A percentile compares a stretch with the other conserved stretches of the same genome.
Conservation (phyloP, 2,329 filamentous ascomycete species). For the Pyrenochaeta sp. region DNA sequence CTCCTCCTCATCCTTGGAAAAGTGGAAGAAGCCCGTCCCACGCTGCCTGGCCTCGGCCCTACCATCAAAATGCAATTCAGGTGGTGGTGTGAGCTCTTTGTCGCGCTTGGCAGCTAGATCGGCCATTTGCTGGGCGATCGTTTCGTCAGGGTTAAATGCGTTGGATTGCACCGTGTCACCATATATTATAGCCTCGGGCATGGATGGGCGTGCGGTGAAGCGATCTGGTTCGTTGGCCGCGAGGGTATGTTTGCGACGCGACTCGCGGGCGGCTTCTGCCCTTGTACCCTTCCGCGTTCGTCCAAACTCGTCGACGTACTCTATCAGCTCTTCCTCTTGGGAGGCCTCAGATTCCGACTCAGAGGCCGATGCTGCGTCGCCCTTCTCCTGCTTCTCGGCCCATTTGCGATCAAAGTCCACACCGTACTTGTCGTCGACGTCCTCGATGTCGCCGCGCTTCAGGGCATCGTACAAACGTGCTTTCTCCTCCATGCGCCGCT, state of each 20-base stretch:
- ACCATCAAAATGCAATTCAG: constrained; percentile 85
- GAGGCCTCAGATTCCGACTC: constrained; percentile 42
- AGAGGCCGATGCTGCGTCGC: constrained; percentile 53
- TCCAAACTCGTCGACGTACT: constrained; percentile 92
- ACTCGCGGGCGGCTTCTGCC: constrained; percentile 70
- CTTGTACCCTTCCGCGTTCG: constrained; percentile 78
- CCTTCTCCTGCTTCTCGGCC: constrained; percentile 70
- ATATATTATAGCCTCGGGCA: constrained; percentile 77
- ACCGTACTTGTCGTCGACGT: constrained; percentile 69
- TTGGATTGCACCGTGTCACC: constrained; percentile 84
- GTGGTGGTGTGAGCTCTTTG: constrained; percentile 79
- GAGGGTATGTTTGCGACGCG: constrained; percentile 64
- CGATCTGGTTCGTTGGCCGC: constrained; percentile 69
- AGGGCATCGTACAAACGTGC: constrained; percentile 86
- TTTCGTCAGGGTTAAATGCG: constrained; percentile 81
- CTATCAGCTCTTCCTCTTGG: constrained; percentile 72
- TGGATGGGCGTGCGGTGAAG: constrained; percentile 72
- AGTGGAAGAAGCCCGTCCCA: constrained; percentile 91
- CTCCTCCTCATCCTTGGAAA: constrained; percentile 76
- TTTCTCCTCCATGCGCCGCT: constrained; percentile 88
- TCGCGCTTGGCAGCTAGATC: constrained; percentile 80
- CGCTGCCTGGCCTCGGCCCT: constrained; percentile 83
- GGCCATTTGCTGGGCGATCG: constrained; percentile 73
- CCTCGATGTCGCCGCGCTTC: constrained; percentile 81
- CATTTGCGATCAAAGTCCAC: constrained; percentile 98